Evolutionary conservation across 306 rosid genomes (phyloP).

Genomic region (Crotalaria pallida): DNA sequence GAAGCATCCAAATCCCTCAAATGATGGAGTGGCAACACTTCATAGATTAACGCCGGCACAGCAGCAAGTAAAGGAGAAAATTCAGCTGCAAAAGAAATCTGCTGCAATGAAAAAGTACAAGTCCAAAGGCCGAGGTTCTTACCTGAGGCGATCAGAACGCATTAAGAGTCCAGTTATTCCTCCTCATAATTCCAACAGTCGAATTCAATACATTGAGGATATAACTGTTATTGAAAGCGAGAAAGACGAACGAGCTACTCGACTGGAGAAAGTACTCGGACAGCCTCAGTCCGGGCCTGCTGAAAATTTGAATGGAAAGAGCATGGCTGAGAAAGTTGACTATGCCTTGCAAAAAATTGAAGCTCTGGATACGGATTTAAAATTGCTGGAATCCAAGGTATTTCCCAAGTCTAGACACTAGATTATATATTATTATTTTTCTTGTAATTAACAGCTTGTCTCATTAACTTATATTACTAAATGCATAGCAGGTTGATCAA

Average conservation of each 20-base stretch:
- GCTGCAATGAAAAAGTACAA: slow-evolving; percentile 18
- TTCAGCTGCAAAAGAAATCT: slow-evolving; percentile 20
- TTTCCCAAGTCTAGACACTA: background rate
- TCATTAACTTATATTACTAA: background rate
- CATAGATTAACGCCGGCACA: background rate
- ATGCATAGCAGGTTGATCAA: slow-evolving; percentile 31
- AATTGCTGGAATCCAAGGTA: slow-evolving; percentile 46
- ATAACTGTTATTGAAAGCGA: slow-evolving; percentile 27
- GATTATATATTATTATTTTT: background rate
- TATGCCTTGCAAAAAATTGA: slow-evolving; percentile 31
- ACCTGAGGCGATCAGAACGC: slow-evolving; percentile 55
- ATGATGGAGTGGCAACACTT: background rate
- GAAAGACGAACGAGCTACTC: slow-evolving; percentile 30
- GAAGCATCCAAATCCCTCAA: background rate
- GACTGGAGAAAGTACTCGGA: slow-evolving; percentile 15
- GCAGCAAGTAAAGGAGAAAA: background rate
- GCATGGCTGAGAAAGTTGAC: slow-evolving; percentile 43
- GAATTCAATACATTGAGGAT: slow-evolving; percentile 23
- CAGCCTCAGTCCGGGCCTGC: slow-evolving; percentile 19
- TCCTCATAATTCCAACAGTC: background rate
- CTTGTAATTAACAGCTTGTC: background rate
- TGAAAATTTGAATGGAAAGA: slow-evolving; percentile 13
- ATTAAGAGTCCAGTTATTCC: slow-evolving; percentile 21
- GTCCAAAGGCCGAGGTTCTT: background rate
- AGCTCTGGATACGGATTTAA: slow-evolving; percentile 24